Conservation (phyloP, 192 early-diverging fungal species). For the Radiomyces spectabilis region DNA sequence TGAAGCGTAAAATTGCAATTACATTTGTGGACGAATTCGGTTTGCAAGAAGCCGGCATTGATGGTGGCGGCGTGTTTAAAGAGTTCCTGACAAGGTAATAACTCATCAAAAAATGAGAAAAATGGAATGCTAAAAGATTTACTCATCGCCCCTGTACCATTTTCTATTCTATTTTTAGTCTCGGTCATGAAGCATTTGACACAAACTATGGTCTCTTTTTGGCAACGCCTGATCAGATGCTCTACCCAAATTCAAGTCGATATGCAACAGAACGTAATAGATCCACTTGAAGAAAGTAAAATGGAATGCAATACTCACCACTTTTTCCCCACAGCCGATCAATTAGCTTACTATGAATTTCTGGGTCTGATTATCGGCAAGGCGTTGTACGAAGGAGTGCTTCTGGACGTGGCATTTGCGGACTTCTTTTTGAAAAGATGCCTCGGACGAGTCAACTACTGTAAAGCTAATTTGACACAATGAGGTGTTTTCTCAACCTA, state of each 20-base stretch:
- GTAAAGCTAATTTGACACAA: slow-evolving; percentile 45
- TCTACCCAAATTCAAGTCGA: slow-evolving; percentile 67
- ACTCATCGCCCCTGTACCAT: not conserved
- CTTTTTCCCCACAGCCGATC: slow-evolving; percentile 15
- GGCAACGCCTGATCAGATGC: slow-evolving; percentile 52
- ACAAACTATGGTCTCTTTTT: slow-evolving; percentile 61
- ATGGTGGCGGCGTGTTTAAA: slow-evolving; percentile 97
- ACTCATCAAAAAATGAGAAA: not conserved
- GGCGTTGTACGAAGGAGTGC: slow-evolving; percentile 79
- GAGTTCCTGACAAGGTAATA: slow-evolving; percentile 83
- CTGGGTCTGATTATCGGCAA: slow-evolving; percentile 79
- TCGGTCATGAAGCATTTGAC: slow-evolving; percentile 70
- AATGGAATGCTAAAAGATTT: not conserved
- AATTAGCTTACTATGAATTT: slow-evolving; percentile 63
- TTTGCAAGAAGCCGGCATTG: slow-evolving; percentile 84
- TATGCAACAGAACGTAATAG: slow-evolving; percentile 39
- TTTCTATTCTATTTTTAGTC: slow-evolving; percentile 22
- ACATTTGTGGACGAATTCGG: slow-evolving; percentile 82
- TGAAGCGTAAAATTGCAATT: slow-evolving; percentile 79
- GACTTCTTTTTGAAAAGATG: slow-evolving; percentile 76
- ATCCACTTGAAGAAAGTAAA: too few relatives aligned
- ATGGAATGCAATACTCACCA: not conserved
- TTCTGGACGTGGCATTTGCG: slow-evolving; percentile 77
- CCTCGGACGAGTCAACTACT: slow-evolving; percentile 56
- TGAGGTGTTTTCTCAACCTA: too few relatives aligned